These are phyloP conservation scores for Talaromyces stipitatus DNA, from an alignment of 495 filamentous ascomycete species.

Conservation along the genomic window DNA sequence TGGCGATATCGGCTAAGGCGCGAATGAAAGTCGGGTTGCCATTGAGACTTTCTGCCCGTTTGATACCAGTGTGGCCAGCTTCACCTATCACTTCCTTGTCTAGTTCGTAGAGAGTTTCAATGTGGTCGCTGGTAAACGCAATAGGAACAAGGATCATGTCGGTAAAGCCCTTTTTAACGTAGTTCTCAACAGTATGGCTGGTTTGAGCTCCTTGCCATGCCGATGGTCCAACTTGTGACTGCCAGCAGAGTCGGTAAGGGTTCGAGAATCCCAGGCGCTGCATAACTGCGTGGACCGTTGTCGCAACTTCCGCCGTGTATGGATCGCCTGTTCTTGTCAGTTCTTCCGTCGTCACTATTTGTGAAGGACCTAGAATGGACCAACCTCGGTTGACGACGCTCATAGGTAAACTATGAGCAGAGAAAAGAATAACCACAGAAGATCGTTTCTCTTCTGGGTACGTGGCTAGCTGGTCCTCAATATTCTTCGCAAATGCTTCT, in stretches of 20 bases:
- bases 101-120: conserved; percentile 93
- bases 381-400: conserved; percentile 84
- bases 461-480: conserved; percentile 70
- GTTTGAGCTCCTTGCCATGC: conserved; percentile 97
- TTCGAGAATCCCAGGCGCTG: conserved; percentile 77
- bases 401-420: conserved; percentile 95
- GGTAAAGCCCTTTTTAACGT: conserved; percentile 83
- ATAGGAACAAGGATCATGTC: conserved; percentile 92
- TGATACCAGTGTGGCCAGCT: conserved; percentile 68
- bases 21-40: conserved; percentile 86
- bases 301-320: conserved; percentile 93
- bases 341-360: not conserved
- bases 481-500: conserved; percentile 83
- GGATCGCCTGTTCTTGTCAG: conserved; percentile 61
- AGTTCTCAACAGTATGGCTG: conserved; percentile 73
- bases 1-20: conserved; percentile 81
- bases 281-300: conserved; percentile 97
- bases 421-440: conserved; percentile 82
- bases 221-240: conserved; percentile 92
- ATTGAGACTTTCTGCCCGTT: conserved; percentile 89
- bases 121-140: conserved; percentile 97
- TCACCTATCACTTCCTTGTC: conserved; percentile 95
- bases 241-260: conserved; percentile 92
- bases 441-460: conserved; percentile 75
- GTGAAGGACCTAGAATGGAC: conserved; percentile 5